These are phyloP conservation scores for thale cress (Arabidopsis thaliana) DNA, from an alignment of 345 rosid genomes.

Conservation along the genomic window DNA sequence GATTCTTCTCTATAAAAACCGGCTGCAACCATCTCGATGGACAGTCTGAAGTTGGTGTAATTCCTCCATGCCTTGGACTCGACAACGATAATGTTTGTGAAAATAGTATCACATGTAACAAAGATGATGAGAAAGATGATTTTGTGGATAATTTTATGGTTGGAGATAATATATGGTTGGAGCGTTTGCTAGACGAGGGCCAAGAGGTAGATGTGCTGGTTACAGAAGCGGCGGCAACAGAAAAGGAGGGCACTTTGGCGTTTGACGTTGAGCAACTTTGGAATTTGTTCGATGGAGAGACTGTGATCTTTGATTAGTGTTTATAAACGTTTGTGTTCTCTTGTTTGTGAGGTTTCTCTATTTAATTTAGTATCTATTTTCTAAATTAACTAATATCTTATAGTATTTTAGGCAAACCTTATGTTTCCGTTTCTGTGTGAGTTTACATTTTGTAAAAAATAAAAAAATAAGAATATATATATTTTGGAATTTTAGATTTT, in stretches of 20 bases:
- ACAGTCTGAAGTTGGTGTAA: conserved; percentile 1
- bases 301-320: conserved; percentile 30
- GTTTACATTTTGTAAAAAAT: no score
- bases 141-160: background rate
- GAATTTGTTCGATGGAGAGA: conserved; percentile 34
- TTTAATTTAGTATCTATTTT: no score
- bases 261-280: conserved; percentile 45
- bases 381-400: no score
- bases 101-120: conserved; percentile 18
- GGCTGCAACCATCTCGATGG: conserved; percentile 5
- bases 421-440: no score
- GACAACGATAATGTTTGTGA: background rate
- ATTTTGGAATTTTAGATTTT: no score
- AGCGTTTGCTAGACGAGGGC: conserved; percentile 26
- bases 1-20: conserved; percentile 28
- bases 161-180: conserved; percentile 39
- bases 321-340: background rate
- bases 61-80: conserved; percentile 2
- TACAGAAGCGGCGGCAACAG: background rate
- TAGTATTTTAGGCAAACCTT: no score
- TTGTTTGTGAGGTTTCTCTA: background rate
- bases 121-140: conserved; percentile 15
- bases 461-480: no score
- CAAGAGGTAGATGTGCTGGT: background rate
- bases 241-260: background rate